Evolutionary conservation across 2,329 filamentous ascomycete genomes (phyloP).

Genomic region (Ophiostoma angusticollis): DNA sequence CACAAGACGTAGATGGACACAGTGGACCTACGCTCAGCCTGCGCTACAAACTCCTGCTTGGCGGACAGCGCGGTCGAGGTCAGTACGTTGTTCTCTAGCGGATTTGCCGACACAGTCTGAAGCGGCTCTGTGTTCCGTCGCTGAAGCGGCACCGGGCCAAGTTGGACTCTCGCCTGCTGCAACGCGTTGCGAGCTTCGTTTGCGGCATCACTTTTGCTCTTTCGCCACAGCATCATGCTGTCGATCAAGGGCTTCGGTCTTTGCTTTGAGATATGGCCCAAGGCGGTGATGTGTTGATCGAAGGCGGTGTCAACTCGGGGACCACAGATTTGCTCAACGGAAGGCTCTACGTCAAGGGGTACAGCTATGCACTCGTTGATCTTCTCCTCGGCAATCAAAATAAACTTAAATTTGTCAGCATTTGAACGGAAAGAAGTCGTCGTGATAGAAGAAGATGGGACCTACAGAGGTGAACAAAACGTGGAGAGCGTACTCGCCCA

Average conservation of each 20-base stretch:
- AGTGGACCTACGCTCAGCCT: conserved; percentile 79
- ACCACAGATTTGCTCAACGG: conserved; percentile 82
- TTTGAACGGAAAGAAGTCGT: no score
- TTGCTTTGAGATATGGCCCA: conserved; percentile 87
- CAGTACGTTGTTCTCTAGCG: conserved; percentile 20
- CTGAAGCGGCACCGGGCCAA: conserved; percentile 36
- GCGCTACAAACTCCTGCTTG: conserved; percentile 58
- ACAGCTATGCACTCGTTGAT: conserved; percentile 77
- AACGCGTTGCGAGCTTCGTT: conserved; percentile 50
- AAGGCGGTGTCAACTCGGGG: conserved; percentile 78
- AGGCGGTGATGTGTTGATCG: conserved; percentile 83
- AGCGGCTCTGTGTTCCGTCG: conserved; percentile 65
- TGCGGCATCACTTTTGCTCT: conserved; percentile 84
- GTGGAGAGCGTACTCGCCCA: conserved; percentile 95
- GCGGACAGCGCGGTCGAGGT: conserved; percentile 29
- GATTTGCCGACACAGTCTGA: conserved; percentile 24
- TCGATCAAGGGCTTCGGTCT: conserved; percentile 94
- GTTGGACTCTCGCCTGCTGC: conserved; percentile 35
- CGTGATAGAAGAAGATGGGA: no score
- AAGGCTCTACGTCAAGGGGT: conserved; percentile 66
- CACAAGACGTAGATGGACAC: conserved; percentile 95
- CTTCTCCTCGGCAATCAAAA: conserved; percentile 92
- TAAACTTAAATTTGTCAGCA: conserved; percentile 41
- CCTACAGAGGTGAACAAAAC: conserved; percentile 84
- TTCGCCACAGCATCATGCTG: conserved; percentile 96